Conservation (phyloP, 352 stramenopile genomes). For the Pythium vanterpoolii region DNA sequence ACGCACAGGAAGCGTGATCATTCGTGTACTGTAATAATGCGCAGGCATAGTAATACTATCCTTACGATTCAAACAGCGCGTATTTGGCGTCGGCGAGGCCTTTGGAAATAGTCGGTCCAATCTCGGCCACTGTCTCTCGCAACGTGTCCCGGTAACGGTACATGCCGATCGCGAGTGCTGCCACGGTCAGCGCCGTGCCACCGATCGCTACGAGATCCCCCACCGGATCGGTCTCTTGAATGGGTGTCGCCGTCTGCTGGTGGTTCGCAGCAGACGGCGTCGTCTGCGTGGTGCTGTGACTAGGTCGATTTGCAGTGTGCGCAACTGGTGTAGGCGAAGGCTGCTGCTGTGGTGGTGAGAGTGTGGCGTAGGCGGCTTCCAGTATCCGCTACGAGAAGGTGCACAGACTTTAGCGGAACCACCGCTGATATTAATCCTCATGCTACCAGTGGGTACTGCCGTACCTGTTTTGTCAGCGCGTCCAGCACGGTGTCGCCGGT, state of each 20-base stretch:
- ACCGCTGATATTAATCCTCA: neutral
- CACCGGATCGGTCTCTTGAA: neutral
- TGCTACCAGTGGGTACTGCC: neutral
- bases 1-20: neutral
- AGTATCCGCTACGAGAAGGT: neutral
- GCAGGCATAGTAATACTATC: too few species aligned
- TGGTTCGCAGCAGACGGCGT: too few species aligned
- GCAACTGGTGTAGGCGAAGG: too few species aligned
- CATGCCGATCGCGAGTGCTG: constrained; percentile 38
- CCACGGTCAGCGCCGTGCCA: constrained; percentile 41
- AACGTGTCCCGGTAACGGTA: constrained; percentile 53
- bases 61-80: constrained; percentile 56
- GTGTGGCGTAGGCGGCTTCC: neutral
- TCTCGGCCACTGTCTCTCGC: constrained; percentile 35
- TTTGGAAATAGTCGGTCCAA: constrained; percentile 52
- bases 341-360: neutral
- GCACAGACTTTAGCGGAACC: neutral
- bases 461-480: constrained; percentile 42
- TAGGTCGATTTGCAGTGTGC: too few species aligned
- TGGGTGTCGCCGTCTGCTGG: neutral
- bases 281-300: too few species aligned
- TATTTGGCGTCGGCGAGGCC: constrained; percentile 59
- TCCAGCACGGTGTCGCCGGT: constrained; percentile 37
- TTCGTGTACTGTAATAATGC: too few species aligned
- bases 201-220: constrained; percentile 29